A percentile compares a stretch with the other conserved stretches of the same genome.
phyloP scores from a whole-genome alignment of 768 basidiomycete species.

The Auriculariales sp. region DNA sequence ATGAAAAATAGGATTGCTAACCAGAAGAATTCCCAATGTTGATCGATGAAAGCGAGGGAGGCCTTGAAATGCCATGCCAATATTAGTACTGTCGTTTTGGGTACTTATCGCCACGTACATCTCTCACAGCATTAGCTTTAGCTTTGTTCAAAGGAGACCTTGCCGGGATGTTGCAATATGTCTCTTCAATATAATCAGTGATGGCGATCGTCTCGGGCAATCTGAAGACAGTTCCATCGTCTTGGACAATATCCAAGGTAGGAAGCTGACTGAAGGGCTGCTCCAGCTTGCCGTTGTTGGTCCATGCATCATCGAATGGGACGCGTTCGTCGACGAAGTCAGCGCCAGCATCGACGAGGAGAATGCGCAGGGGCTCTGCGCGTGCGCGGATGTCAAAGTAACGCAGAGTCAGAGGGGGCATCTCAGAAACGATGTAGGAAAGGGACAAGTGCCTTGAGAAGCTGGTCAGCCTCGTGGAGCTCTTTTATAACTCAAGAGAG shows the following conservation, averaged over 20 bases:
- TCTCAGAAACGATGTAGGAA: no score
- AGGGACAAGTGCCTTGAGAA: no score
- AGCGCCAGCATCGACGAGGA: not conserved
- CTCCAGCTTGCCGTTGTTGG: not conserved
- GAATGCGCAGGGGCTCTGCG: not conserved
- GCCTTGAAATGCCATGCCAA: not conserved
- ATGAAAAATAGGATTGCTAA: not conserved
- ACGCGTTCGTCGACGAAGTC: not conserved
- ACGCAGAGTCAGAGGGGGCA: not conserved
- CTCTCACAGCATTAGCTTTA: not conserved
- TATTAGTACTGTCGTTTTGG: not conserved
- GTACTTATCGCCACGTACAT: not conserved
- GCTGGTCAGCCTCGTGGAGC: no score
- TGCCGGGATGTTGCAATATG: not conserved
- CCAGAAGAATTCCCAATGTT: not conserved
- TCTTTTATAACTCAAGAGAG: no score
- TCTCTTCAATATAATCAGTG: not conserved
- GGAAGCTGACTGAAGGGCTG: not conserved
- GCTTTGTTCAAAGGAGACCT: not conserved
- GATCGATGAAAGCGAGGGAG: not conserved
- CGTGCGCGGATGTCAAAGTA: not conserved
- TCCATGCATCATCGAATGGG: not conserved
- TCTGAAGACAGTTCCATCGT: not conserved
- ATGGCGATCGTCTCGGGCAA: not conserved
- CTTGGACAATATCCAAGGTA: not conserved